Base-by-base conservation (phyloP, 768 basidiomycete species). In the Tulasnella sp. region DNA sequence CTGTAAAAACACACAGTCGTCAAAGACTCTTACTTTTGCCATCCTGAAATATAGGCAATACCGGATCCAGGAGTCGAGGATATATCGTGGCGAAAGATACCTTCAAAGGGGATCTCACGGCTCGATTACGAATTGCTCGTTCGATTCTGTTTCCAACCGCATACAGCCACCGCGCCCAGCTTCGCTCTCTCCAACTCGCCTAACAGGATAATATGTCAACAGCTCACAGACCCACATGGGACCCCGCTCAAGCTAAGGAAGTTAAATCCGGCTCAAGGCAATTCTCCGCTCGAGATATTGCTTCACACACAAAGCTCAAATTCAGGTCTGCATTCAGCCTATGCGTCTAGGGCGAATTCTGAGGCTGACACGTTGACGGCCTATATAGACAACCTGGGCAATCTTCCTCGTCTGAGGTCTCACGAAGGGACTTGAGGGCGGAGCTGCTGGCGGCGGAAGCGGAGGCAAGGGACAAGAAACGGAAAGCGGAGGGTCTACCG, bases 151-250 rank as follows among this genome's bases (percentile, higher is more conserved):
- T 39, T 77, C n/a, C 29, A 57, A 77, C 32, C 51, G 35, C 57
- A 40, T 23, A 40, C 76, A 48, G 48, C 76, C 76, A 67, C 61
- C 76, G 18, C 61, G 51, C 46, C 44, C 35, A 32, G 16, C 76
- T 23, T 70, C 61, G 29, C 1, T 35, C 67, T 39, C 46, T n/a
- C 61, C 15, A 39, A 71, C 55, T 29, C 42, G 40, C 61, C 23
- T 51, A 35, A 29, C 37, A 48, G 70, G n/a, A 70, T 70, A 55
- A 57, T 78, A 94, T 94, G 93, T 95, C 94, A 75, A 95, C 93
- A 86, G 93, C 93, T 4, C 94, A 96, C 84, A 90, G 94, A 85
- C 94, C 94, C 81, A 96, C 94, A 90, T 99, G 96, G 96, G 94
- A 96, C 81, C 97, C 97, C 1, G 96, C 96, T 0, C 94, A 96